These are phyloP conservation scores for Phytopythium helicoides DNA, from an alignment of 352 stramenopile genomes.

Conservation along the genomic window DNA sequence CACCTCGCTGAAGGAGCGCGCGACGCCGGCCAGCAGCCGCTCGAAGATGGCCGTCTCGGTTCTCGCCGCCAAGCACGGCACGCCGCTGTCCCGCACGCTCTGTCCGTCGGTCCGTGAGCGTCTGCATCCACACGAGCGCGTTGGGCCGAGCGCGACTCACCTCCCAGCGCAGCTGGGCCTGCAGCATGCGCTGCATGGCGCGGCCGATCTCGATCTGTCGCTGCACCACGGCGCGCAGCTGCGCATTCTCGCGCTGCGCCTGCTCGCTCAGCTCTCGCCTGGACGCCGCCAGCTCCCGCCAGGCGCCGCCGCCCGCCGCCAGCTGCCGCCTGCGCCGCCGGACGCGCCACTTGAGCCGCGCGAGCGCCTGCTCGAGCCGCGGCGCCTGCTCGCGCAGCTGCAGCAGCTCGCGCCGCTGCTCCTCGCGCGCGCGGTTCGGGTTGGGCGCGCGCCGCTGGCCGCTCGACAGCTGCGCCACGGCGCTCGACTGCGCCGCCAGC, in stretches of 20 bases:
- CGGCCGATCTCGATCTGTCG: constrained; percentile 60
- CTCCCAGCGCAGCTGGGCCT: constrained; percentile 16
- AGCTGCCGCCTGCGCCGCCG: constrained; percentile 18
- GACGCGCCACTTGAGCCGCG: constrained; percentile 7
- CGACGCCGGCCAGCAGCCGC: constrained; percentile 5
- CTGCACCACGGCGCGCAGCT: constrained; percentile 43
- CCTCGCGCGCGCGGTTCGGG: too few relatives aligned
- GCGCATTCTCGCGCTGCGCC: constrained; percentile 50
- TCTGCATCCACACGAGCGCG: constrained; percentile 39
- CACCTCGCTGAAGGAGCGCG: constrained; percentile 6
- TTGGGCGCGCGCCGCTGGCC: not conserved
- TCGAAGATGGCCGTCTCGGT: constrained; percentile 14
- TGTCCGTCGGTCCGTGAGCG: constrained; percentile 11
- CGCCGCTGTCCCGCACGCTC: too few relatives aligned
- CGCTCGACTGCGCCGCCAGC: not conserved
- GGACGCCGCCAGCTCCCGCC: constrained; percentile 32
- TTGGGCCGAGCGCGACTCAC: constrained; percentile 8
- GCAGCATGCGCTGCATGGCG: constrained; percentile 37
- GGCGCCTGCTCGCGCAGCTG: constrained; percentile 4
- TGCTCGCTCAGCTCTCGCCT: constrained; percentile 40
- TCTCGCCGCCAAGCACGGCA: constrained; percentile 23
- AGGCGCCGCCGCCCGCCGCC: constrained; percentile 28
- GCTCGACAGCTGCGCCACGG: not conserved
- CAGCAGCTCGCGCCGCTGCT: constrained; percentile 7
- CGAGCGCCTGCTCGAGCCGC: constrained; percentile 6